Evolutionary conservation across 2,329 filamentous ascomycete species (phyloP), one percentile per base, ranked within the genome.

Genomic region (Tolypocladium sp.): DNA sequence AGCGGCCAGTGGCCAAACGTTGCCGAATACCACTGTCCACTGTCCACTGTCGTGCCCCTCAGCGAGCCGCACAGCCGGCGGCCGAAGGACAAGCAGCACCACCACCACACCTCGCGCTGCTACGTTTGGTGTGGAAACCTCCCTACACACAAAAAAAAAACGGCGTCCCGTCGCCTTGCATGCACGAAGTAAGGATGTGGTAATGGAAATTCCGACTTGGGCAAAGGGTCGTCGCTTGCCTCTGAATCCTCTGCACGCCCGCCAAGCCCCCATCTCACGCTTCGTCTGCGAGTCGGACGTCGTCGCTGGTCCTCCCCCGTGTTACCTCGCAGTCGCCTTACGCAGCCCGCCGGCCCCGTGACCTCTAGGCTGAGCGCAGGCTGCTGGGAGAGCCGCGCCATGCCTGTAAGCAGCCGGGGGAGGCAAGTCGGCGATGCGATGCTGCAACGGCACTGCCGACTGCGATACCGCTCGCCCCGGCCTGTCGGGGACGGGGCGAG

Each of bases 181-280:
- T 22, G 30, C 12, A 25, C 42, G 40, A 40, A 41, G 61, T 60
- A 57, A 61, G 17, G 17, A 63, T 63, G 58, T 60, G 33, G 60
- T 61, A 63, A 63, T 60, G 58, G 37, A 60, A 63, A 63, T 55
- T 57, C 52, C 56, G 22, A 30, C 55, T 38, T 33, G 57, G 54
- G 25, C 54, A 33, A 44, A n/a, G 17, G 15, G 37, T 55, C 53
- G 37, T 55, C 53, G 15, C 15, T 27, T 41, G 25, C 54, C 6
- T 30, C 8, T 42, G 17, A 13, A 35, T n/a, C 10, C 49, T n/a
- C 30, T n/a, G 10, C 49, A 35, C 30, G 30, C 9, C 30, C 30
- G 30, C 30, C 49, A 53, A 53, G 30, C 49, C 49, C 13, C 49
- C 49, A 22, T 35, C 49, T 15, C 49, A 10, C 30, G 4, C 27